These are phyloP conservation scores for Rosellinia necatrix DNA, from an alignment of 2,329 filamentous ascomycete species.

Conservation along the genomic window DNA sequence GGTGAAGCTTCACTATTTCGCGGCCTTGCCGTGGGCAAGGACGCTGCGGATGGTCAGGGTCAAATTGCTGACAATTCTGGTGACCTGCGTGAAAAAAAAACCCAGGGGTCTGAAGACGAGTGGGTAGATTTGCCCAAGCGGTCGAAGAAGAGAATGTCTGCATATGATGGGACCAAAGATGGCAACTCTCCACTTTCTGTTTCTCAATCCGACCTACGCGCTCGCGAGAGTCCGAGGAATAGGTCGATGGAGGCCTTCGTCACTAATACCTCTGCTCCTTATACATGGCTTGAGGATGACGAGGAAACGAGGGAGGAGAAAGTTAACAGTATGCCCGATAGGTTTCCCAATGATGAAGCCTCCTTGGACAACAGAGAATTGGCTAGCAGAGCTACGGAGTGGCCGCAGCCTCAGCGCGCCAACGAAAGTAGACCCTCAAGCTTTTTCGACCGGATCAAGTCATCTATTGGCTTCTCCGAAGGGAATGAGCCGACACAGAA, in stretches of 20 bases:
- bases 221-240: conserved; percentile 39
- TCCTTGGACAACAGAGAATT: conserved; percentile 37
- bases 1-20: conserved; percentile 40
- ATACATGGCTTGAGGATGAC: conserved; percentile 28
- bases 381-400: not conserved
- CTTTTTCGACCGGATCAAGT: conserved; percentile 56
- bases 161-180: conserved; percentile 31
- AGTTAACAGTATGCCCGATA: conserved; percentile 45
- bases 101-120: conserved; percentile 40
- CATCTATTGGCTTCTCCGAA: conserved; percentile 44
- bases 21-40: conserved; percentile 35
- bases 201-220: conserved; percentile 44
- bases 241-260: conserved; percentile 40
- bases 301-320: conserved; percentile 46
- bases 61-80: conserved; percentile 45
- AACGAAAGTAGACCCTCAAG: conserved; percentile 49
- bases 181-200: conserved; percentile 37
- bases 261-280: conserved; percentile 18
- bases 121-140: conserved; percentile 42
- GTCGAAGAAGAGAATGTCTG: conserved; percentile 44
- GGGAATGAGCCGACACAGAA: conserved; percentile 40
- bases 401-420: conserved; percentile 40
- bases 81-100: conserved; percentile 37
- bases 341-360: conserved; percentile 39
- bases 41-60: conserved; percentile 48